phyloP scores from a whole-genome alignment of 2,329 filamentous ascomycete species.

The Clonostachys byssicola region DNA sequence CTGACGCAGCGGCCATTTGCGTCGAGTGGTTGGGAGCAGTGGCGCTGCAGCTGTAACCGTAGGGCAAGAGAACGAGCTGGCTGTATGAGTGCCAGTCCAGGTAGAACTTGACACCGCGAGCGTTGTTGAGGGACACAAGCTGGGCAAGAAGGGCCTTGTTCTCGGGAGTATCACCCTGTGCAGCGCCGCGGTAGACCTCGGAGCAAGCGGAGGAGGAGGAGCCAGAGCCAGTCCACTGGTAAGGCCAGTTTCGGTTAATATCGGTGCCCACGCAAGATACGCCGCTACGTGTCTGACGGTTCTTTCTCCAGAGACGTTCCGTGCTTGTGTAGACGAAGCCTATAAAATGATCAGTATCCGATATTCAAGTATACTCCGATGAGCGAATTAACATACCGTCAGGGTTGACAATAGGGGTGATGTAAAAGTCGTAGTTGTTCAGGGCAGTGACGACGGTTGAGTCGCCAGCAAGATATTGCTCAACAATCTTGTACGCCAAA shows the following conservation, averaged over 20 bases:
- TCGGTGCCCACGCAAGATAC: constrained; percentile 42
- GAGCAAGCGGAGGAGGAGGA: constrained; percentile 42
- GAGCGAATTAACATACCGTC: constrained; percentile 28
- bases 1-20: constrained; percentile 42
- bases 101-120: constrained; percentile 34
- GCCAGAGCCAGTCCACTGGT: constrained; percentile 39
- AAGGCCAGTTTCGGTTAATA: constrained; percentile 51
- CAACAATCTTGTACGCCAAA: constrained; percentile 36
- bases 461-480: constrained; percentile 29
- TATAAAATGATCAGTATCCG: constrained; percentile 11
- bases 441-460: constrained; percentile 33
- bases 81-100: constrained; percentile 44
- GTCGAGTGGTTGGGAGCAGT: constrained; percentile 38
- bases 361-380: background rate
- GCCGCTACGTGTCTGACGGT: constrained; percentile 32
- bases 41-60: constrained; percentile 43
- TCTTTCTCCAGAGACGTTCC: constrained; percentile 47
- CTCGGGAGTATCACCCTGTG: constrained; percentile 37
- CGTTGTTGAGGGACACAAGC: constrained; percentile 19
- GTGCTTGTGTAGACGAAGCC: constrained; percentile 42
- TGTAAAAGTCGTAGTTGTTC: constrained; percentile 54
- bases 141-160: constrained; percentile 33
- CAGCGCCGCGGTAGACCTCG: constrained; percentile 35
- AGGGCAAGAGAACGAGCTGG: constrained; percentile 36
- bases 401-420: constrained; percentile 45